These are phyloP conservation scores for Candida odintsovae DNA, from an alignment of 805 yeast genomes.

Conservation along the genomic window DNA sequence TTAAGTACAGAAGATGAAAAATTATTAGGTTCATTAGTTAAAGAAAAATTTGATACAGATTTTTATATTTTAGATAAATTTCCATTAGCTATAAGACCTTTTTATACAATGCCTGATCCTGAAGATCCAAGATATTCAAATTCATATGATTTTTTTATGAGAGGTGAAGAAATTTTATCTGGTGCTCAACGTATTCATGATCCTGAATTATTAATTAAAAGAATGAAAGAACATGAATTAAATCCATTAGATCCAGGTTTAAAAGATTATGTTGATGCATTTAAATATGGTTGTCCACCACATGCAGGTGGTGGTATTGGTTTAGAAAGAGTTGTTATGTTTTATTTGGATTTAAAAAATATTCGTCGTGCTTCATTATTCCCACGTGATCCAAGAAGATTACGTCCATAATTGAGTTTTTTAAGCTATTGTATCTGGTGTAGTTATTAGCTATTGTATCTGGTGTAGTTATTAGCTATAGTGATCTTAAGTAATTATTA, in stretches of 20 bases:
- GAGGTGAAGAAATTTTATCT: slow-evolving; percentile 98
- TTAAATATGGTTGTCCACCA: slow-evolving; percentile 93
- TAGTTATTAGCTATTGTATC: too few species aligned
- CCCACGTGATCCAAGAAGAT: slow-evolving; percentile 98
- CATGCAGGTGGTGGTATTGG: slow-evolving; percentile 99
- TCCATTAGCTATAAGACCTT: slow-evolving; percentile 95
- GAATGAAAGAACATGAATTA: slow-evolving; percentile 80
- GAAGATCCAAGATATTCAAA: slow-evolving; percentile 89
- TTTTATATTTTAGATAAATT: slow-evolving; percentile 97
- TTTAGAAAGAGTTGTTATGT: slow-evolving; percentile 97
- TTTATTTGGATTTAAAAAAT: slow-evolving; percentile 93
- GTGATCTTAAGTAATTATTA: too few species aligned
- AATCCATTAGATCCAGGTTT: slow-evolving; percentile 79
- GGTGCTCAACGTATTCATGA: slow-evolving; percentile 99
- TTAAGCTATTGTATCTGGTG: too few species aligned
- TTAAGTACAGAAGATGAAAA: slow-evolving; percentile 92
- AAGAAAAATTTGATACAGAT: slow-evolving; percentile 94
- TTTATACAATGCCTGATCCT: slow-evolving; percentile 98
- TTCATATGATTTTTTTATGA: slow-evolving; percentile 99
- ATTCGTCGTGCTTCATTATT: slow-evolving; percentile 97
- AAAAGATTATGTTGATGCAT: slow-evolving; percentile 87
- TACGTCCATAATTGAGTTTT: too few species aligned
- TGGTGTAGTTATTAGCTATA: too few species aligned
- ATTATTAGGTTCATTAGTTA: slow-evolving; percentile 82
- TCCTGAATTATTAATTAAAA: slow-evolving; percentile 69